Evolutionary conservation across 345 rosid species (phyloP).

Genomic region (Eucalyptus regnans): DNA sequence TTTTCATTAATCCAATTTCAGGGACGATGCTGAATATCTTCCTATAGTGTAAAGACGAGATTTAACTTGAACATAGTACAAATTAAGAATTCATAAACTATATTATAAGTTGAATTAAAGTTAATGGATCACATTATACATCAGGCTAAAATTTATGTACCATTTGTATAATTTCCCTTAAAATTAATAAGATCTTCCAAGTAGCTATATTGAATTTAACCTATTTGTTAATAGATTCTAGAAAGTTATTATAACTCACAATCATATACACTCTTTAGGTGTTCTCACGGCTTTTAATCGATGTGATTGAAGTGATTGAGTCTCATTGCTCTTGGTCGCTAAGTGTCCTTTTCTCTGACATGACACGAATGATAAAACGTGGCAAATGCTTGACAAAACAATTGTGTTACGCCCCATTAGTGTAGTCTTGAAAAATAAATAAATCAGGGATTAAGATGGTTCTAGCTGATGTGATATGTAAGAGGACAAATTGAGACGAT

Average conservation of each 20-base stretch:
- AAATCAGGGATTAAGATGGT: not conserved
- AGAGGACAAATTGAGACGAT: not conserved
- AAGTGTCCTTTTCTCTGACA: not conserved
- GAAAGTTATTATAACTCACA: not conserved
- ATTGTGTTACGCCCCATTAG: accelerated
- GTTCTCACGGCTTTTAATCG: not conserved
- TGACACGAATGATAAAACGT: not conserved
- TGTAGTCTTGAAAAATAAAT: not conserved
- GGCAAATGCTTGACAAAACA: not conserved
- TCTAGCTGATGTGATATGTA: not conserved
- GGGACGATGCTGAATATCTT: no score
- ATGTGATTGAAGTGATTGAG: not conserved
- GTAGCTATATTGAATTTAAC: accelerated
- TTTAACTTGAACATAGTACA: no score
- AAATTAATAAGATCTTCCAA: no score
- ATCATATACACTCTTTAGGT: accelerated
- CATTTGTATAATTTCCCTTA: no score
- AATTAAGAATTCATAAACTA: no score
- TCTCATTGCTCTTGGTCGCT: not conserved
- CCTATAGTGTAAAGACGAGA: accelerated
- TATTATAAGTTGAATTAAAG: no score
- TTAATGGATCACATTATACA: accelerated
- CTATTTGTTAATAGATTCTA: not conserved
- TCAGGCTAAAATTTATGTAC: accelerated
- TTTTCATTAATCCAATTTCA: no score